Percentiles rank a stretch among this genome's conserved stretches.
phyloP scores from a whole-genome alignment of 176 grass and related monocot genomes.

The Oryza meyeriana region DNA sequence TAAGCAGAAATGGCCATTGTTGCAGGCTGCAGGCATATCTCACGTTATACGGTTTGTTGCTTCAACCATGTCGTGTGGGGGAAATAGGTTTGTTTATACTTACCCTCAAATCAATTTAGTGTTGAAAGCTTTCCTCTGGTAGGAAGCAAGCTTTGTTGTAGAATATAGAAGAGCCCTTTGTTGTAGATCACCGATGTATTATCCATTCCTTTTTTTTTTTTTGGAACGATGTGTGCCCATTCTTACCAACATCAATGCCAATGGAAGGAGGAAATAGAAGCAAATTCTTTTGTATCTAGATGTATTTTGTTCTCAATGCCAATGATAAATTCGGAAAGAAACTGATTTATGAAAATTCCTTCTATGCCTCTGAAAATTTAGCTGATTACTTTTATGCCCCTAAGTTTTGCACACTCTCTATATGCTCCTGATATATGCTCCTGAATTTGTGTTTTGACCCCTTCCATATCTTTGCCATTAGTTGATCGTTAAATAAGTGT shows the following conservation, averaged over 20 bases:
- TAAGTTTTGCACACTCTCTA: no score
- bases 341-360: neutral
- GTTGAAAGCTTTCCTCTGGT: neutral
- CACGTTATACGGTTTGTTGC: neutral
- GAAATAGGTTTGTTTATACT: conserved; percentile 8
- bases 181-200: conserved; percentile 21
- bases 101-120: neutral
- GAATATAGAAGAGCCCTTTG: conserved; percentile 21
- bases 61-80: neutral
- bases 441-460: no score
- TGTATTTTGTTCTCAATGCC: no score
- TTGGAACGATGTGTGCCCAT: neutral
- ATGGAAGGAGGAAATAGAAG: conserved; percentile 19
- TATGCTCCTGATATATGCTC: no score
- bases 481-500: no score
- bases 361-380: no score
- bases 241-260: conserved; percentile 2
- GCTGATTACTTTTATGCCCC: no score
- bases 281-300: neutral
- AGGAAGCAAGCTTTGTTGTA: neutral
- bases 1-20: neutral
- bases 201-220: neutral
- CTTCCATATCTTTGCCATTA: no score
- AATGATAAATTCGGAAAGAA: no score
- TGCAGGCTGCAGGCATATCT: neutral